phyloP scores from a whole-genome alignment of 176 grass and related monocot genomes.

The Oryza coarctata region DNA sequence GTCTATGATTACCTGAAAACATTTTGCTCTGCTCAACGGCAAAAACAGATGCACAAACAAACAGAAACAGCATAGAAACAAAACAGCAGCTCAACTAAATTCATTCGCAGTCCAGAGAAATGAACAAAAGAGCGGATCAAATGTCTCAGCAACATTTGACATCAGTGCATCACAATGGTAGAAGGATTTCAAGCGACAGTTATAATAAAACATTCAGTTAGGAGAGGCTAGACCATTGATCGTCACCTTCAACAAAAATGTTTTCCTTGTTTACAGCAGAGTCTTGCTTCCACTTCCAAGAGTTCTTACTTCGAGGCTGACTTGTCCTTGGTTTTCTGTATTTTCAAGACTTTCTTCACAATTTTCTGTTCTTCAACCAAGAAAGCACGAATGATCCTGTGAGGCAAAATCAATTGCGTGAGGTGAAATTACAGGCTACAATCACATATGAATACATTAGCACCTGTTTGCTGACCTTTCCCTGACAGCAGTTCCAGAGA shows the following conservation, averaged over 20 bases:
- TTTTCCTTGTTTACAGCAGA: slow-evolving; percentile 50
- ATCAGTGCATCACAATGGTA: slow-evolving; percentile 20
- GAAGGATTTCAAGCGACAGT: slow-evolving; percentile 42
- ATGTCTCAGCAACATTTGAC: slow-evolving; percentile 50
- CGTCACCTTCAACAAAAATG: slow-evolving; percentile 59
- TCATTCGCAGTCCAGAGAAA: slow-evolving; percentile 33
- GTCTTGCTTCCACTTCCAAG: slow-evolving; percentile 3
- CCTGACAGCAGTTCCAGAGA: slow-evolving; percentile 57
- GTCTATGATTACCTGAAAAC: neutral
- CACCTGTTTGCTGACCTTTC: slow-evolving; percentile 45
- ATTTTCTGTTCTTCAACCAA: slow-evolving; percentile 99
- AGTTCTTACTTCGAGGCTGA: slow-evolving; percentile 53
- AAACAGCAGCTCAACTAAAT: slow-evolving; percentile 26
- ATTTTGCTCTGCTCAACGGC: too few relatives aligned
- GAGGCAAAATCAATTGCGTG: neutral
- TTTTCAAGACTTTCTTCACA: slow-evolving; percentile 97
- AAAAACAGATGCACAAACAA: neutral
- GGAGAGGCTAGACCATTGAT: slow-evolving; percentile 53
- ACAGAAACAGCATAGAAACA: neutral
- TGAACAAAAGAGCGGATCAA: slow-evolving; percentile 48
- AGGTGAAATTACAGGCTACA: neutral
- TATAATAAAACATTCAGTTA: slow-evolving; percentile 48
- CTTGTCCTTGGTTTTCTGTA: slow-evolving; percentile 88
- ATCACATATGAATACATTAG: neutral
- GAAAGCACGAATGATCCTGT: slow-evolving; percentile 87